These are phyloP conservation scores for Daldinia loculata DNA, from an alignment of 495 filamentous ascomycete genomes.

Conservation along the genomic window DNA sequence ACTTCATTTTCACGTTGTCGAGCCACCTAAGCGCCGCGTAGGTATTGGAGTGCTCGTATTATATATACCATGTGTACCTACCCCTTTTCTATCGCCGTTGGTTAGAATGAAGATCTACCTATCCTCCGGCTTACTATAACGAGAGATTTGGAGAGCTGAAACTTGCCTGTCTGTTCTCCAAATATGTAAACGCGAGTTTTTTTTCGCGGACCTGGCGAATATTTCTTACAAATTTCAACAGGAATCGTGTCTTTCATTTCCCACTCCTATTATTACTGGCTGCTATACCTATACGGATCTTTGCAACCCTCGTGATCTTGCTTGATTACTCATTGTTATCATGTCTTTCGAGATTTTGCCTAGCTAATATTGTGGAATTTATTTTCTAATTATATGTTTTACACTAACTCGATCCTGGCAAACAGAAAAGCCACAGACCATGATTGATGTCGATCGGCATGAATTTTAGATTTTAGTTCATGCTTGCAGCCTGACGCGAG, in stretches of 20 bases:
- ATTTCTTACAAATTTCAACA: not conserved
- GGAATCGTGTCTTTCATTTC: not conserved
- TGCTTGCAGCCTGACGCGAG: not conserved
- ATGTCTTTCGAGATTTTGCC: not conserved
- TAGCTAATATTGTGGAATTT: not conserved
- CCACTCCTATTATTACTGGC: not conserved
- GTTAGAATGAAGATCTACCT: conserved; percentile 7
- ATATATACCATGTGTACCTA: conserved; percentile 6
- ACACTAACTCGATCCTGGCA: not conserved
- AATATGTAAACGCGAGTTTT: not conserved
- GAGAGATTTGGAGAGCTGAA: not conserved
- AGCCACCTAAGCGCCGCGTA: not conserved
- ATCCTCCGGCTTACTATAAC: conserved; percentile 3
- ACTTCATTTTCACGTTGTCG: conserved; percentile 3
- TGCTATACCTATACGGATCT: not conserved
- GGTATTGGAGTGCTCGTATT: conserved; percentile 4
- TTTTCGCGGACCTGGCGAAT: not conserved
- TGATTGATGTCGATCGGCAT: not conserved
- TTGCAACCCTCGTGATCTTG: not conserved
- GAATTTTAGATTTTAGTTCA: not conserved
- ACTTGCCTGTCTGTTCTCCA: not conserved
- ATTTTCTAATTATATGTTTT: conserved; percentile 3
- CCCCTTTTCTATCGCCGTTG: not conserved
- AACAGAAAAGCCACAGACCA: not conserved
- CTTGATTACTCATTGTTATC: not conserved